These are phyloP conservation scores for Chlorella sp. DNA, from an alignment of 139 green algal species.

Conservation along the genomic window DNA sequence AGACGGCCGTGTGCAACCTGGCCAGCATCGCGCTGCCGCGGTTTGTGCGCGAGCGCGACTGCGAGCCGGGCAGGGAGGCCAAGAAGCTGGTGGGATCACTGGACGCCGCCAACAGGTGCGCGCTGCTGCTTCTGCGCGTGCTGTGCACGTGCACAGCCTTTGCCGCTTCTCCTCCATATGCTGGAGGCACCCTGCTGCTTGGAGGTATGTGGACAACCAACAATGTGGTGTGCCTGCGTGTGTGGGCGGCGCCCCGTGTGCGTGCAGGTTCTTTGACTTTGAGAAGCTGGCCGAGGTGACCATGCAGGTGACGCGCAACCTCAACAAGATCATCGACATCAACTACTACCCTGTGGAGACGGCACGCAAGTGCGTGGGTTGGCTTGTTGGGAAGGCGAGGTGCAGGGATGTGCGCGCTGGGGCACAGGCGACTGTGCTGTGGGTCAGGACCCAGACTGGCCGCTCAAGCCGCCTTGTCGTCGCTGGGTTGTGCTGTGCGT, in stretches of 20 bases:
- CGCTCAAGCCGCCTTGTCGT: no score
- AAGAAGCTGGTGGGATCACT: slow-evolving; percentile 83
- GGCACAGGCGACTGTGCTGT: no score
- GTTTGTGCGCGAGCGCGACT: slow-evolving; percentile 49
- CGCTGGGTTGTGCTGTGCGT: no score
- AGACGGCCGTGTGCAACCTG: slow-evolving; percentile 99
- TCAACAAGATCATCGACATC: slow-evolving; percentile 99
- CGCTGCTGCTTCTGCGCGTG: no score
- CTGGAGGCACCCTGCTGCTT: no score
- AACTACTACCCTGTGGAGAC: slow-evolving; percentile 97
- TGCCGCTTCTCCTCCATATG: no score
- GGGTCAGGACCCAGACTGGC: no score
- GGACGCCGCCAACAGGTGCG: slow-evolving; percentile 52
- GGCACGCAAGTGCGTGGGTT: slow-evolving; percentile 50
- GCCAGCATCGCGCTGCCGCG: slow-evolving; percentile 93
- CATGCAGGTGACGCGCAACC: slow-evolving; percentile 72
- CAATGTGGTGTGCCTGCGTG: no score
- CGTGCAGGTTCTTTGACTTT: slow-evolving; percentile 79
- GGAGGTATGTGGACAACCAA: no score
- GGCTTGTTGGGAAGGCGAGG: no score
- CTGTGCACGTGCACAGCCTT: background rate
- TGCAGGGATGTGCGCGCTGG: no score
- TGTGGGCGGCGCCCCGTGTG: background rate
- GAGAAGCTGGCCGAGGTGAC: slow-evolving; percentile 66
- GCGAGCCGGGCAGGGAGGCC: slow-evolving; percentile 31